Evolutionary conservation across 129 eudicot genomes (phyloP).

Genomic region (Silybum marianum): DNA sequence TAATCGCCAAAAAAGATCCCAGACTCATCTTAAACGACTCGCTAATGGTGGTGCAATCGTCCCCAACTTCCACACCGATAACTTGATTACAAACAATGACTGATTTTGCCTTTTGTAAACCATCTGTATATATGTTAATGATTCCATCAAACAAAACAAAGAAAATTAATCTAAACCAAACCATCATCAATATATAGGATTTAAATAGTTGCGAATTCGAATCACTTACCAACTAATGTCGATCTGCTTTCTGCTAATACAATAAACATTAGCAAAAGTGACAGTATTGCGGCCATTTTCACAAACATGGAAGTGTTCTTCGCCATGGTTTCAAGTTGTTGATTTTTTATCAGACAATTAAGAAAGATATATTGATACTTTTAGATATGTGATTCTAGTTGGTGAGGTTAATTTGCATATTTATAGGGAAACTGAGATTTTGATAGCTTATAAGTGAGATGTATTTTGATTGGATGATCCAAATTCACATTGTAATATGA

Average conservation of each 20-base stretch:
- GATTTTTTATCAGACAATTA: not conserved
- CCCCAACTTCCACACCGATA: constrained; percentile 23
- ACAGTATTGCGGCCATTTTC: constrained; percentile 16
- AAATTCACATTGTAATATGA: constrained; percentile 17
- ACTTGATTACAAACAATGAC: constrained; percentile 20
- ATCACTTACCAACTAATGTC: constrained; percentile 13
- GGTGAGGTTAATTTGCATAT: not conserved
- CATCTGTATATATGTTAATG: not conserved
- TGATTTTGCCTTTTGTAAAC: constrained; percentile 14
- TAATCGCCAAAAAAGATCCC: constrained; percentile 22
- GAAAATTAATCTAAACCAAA: not conserved
- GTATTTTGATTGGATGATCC: constrained; percentile 4
- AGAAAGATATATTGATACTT: not conserved
- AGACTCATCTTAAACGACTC: constrained; percentile 16
- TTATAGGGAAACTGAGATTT: not conserved
- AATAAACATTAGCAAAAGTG: constrained; percentile 25
- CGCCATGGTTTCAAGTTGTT: constrained; percentile 15
- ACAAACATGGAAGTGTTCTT: constrained; percentile 25
- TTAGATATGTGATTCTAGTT: not conserved
- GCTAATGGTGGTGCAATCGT: constrained; percentile 28
- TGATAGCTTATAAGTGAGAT: not conserved
- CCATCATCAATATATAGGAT: not conserved
- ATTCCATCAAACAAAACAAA: not conserved
- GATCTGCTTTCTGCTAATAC: constrained; percentile 23
- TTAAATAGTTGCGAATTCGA: not conserved